Percentiles rank a stretch among this genome's conserved stretches.
These are phyloP conservation scores for Fusarium tricinctum DNA, from an alignment of 2,329 filamentous ascomycete genomes.

Conservation along the genomic window DNA sequence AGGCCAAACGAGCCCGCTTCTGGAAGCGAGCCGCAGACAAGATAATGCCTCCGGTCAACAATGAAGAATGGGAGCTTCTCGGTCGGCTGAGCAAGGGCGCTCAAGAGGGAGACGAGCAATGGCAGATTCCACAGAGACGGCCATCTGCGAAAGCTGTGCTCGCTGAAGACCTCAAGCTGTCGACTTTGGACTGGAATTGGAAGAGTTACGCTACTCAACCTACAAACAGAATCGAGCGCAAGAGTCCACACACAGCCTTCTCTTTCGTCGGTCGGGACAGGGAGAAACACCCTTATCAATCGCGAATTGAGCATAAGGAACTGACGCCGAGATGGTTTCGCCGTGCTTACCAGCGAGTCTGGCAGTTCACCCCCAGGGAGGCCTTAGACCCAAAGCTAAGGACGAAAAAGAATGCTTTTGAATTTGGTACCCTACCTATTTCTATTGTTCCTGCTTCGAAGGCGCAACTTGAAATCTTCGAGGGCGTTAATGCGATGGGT, in stretches of 20 bases:
- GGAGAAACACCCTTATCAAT: slow-evolving; percentile 57
- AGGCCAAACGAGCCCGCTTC: slow-evolving; percentile 62
- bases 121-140: slow-evolving; percentile 56
- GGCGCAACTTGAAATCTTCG: slow-evolving; percentile 62
- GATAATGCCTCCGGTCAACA: slow-evolving; percentile 67
- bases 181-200: slow-evolving; percentile 58
- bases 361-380: slow-evolving; percentile 62
- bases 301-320: slow-evolving; percentile 51
- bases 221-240: slow-evolving; percentile 56
- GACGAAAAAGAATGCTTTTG: slow-evolving; percentile 54
- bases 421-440: slow-evolving; percentile 61
- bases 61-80: slow-evolving; percentile 69
- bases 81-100: slow-evolving; percentile 61
- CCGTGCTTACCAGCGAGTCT: slow-evolving; percentile 63
- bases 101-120: slow-evolving; percentile 53
- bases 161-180: background rate
- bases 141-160: slow-evolving; percentile 32
- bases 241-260: slow-evolving; percentile 52
- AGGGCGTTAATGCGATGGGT: slow-evolving; percentile 56
- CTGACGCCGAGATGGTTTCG: slow-evolving; percentile 60
- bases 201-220: slow-evolving; percentile 57
- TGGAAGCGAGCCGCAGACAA: slow-evolving; percentile 63
- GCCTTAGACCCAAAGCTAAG: slow-evolving; percentile 53
- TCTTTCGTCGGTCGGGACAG: slow-evolving; percentile 33
- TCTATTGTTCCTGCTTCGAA: slow-evolving; percentile 51